Evolutionary conservation across 2,329 filamentous ascomycete genomes (phyloP), one percentile per base, ranked within the genome.

Genomic region (Alternaria sp.): DNA sequence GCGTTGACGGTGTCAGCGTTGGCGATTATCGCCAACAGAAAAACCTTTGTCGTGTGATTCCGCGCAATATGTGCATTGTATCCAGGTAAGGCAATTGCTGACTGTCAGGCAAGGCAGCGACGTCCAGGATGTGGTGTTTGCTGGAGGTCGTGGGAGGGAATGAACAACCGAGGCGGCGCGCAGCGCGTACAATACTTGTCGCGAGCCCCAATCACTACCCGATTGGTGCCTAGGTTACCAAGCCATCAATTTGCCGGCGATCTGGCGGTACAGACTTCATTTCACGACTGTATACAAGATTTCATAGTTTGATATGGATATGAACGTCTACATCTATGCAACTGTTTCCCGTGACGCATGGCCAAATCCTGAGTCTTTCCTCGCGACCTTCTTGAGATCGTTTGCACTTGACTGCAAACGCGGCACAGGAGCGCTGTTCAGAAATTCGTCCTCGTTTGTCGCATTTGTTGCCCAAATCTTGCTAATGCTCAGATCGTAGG

Each of bases 401-500:
- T 65, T 61, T 41, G 68, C 63, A 18, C 68, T 61, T 5, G 58
- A 54, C 46, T 70, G 70, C 46, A 66, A 63, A 51, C 68, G 62
- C 12, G 77, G 73, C 14, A 76, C 61, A 12, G 60, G 64, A 18
- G 71, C 78, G 61, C 59, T 68, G 49, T 50, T 66, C 68, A 70
- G 70, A 50, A 74, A 79, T 56, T 80, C 68, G 66, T 81, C 70
- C 69, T 82, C 63, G 57, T 72, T 58, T 69, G 70, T 65, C 21
- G 88, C 83, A 77, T 97, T 97, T 1, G 94, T 97, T 0, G 95
- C 94, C 93, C 95, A 99, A 18, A 97, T 89, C 64, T 89, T 88
- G 75, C 94, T 91, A 57, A 99, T 90, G 65, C 89, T 91, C 43
- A 99, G 84, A 79, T 97, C 92, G 80, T 95, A 99, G 1, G 93